These are phyloP conservation scores for Colletotrichum phormii DNA, from an alignment of 2,329 filamentous ascomycete species.

Conservation along the genomic window DNA sequence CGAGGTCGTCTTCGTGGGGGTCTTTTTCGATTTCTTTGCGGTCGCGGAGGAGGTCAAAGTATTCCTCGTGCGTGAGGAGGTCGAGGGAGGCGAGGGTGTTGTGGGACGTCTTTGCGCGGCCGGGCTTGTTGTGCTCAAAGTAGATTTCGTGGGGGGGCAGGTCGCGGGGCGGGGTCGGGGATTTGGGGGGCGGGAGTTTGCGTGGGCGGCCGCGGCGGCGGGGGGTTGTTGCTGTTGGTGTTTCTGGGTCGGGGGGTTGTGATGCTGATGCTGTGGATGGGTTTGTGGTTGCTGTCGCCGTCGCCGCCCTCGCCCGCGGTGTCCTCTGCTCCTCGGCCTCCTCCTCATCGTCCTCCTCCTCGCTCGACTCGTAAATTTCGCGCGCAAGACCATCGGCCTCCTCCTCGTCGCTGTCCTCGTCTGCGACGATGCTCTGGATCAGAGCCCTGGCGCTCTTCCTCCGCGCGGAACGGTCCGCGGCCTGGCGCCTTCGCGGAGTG, in stretches of 20 bases:
- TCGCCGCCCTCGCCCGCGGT: slow-evolving; percentile 39
- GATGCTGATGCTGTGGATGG: slow-evolving; percentile 23
- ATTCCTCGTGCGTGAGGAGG: slow-evolving; percentile 91
- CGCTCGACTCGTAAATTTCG: slow-evolving; percentile 73
- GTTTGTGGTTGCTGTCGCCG: background rate
- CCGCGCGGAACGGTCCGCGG: slow-evolving; percentile 86
- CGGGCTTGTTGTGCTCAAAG: slow-evolving; percentile 91
- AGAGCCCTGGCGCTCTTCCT: slow-evolving; percentile 85
- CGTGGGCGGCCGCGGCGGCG: slow-evolving; percentile 51
- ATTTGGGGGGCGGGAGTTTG: slow-evolving; percentile 60
- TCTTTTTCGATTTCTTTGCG: slow-evolving; percentile 76
- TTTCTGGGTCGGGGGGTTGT: slow-evolving; percentile 45
- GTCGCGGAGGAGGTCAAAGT: slow-evolving; percentile 76
- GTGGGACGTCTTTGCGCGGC: slow-evolving; percentile 84
- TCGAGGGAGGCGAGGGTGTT: slow-evolving; percentile 82
- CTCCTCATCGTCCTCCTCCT: slow-evolving; percentile 52
- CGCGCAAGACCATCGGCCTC: slow-evolving; percentile 73
- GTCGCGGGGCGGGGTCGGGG: slow-evolving; percentile 83
- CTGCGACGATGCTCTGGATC: slow-evolving; percentile 76
- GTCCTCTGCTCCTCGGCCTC: slow-evolving; percentile 40
- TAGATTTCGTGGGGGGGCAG: slow-evolving; percentile 91
- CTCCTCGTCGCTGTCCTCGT: slow-evolving; percentile 76
- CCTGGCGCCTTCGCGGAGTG: slow-evolving; percentile 74
- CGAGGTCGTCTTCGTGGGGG: slow-evolving; percentile 76
- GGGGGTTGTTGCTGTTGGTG: slow-evolving; percentile 63